A percentile compares a stretch with the other conserved stretches of the same genome.
phyloP scores from a whole-genome alignment of 345 rosid genomes.

The Euphorbia tirucalli region DNA sequence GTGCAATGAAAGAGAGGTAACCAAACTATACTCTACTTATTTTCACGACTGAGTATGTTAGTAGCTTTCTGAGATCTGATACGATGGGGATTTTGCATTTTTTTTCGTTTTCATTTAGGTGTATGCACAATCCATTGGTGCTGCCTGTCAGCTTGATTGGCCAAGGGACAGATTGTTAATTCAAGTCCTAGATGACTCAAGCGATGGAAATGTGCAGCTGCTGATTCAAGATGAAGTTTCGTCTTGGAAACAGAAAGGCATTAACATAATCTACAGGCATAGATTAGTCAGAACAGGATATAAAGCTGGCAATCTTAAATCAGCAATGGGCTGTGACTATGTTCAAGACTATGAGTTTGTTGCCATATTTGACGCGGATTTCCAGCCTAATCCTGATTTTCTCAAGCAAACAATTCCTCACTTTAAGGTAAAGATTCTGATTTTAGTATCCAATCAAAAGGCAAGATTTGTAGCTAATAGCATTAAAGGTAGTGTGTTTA shows the following conservation, averaged over 20 bases:
- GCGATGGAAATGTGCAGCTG: constrained; percentile 56
- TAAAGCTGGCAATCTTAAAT: constrained; percentile 88
- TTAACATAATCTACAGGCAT: constrained; percentile 78
- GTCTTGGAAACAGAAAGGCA: constrained; percentile 66
- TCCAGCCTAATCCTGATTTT: constrained; percentile 79
- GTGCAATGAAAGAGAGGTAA: constrained; percentile 94
- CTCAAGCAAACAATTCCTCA: constrained; percentile 75
- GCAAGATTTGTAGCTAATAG: neutral
- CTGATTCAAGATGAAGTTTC: constrained; percentile 78
- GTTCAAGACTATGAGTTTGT: constrained; percentile 78
- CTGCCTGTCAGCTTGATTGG: constrained; percentile 86
- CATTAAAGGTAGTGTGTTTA: neutral
- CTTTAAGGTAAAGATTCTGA: constrained; percentile 51
- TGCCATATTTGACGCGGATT: constrained; percentile 79
- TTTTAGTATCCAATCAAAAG: constrained; percentile 2
- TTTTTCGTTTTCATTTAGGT: constrained; percentile 39
- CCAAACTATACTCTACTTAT: neutral
- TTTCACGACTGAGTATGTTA: neutral
- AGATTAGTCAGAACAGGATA: constrained; percentile 82
- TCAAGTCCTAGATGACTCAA: constrained; percentile 88
- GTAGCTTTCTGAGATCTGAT: constrained; percentile 6
- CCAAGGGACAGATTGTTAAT: constrained; percentile 72
- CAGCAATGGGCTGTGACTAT: constrained; percentile 86
- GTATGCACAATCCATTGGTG: constrained; percentile 72
- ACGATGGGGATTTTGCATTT: neutral